Conservation (phyloP, 169 alveolate genomes). For the Plasmodium inui region DNA sequence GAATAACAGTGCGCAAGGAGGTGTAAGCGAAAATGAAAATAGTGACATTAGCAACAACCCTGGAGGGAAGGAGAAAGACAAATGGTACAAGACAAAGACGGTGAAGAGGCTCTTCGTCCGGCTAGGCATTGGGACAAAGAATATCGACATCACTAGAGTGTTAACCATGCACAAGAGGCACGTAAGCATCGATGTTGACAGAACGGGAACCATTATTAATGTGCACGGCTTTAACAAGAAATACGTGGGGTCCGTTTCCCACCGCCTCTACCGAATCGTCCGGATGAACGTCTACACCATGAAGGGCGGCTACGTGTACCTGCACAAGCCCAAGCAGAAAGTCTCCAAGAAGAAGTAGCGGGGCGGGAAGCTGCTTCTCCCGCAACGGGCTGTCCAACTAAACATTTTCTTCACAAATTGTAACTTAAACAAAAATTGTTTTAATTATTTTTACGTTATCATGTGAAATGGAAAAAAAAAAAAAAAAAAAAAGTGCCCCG, state of each 20-base stretch:
- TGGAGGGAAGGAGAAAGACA: conserved; percentile 1
- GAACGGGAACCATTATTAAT: conserved; percentile 80
- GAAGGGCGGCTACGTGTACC: conserved; percentile 90
- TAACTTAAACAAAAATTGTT: not conserved
- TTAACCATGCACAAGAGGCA: conserved; percentile 83
- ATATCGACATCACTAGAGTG: conserved; percentile 86
- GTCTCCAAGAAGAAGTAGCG: conserved; percentile 83
- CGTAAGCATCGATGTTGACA: conserved; percentile 85
- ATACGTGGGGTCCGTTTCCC: conserved; percentile 89
- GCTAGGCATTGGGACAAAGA: conserved; percentile 90
- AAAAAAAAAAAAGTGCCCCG: not conserved
- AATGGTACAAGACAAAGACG: conserved; percentile 74
- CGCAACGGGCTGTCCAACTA: not conserved
- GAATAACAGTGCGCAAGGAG: not conserved
- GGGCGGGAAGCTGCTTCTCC: not conserved
- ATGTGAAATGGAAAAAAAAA: not conserved
- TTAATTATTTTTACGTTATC: not conserved
- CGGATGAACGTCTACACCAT: conserved; percentile 89
- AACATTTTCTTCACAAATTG: not conserved
- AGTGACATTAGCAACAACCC: not conserved
- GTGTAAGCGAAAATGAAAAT: not conserved
- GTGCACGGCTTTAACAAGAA: conserved; percentile 89
- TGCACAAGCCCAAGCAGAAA: conserved; percentile 86
- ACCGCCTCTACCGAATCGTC: conserved; percentile 84
- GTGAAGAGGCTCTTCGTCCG: conserved; percentile 88